Conservation (phyloP, 352 stramenopile species). For the Thalassiosira livingstoniorum region DNA sequence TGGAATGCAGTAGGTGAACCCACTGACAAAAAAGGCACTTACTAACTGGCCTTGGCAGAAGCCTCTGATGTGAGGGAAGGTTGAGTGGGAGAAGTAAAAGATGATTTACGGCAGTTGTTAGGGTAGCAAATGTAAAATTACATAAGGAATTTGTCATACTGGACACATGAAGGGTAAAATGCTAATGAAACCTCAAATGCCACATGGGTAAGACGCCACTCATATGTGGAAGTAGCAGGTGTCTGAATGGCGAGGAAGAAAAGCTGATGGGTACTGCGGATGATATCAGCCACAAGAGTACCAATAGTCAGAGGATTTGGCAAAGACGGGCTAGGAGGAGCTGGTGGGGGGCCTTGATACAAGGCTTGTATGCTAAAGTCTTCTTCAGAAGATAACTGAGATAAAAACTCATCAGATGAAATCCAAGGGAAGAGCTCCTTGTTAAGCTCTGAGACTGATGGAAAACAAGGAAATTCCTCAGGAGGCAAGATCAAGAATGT, state of each 20-base stretch:
- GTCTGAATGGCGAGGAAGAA: constrained; percentile 12
- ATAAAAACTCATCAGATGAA: neutral
- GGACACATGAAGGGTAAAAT: constrained; percentile 1
- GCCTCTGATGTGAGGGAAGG: constrained; percentile 2
- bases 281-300: too few species aligned
- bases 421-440: neutral
- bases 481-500: neutral
- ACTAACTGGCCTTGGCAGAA: neutral
- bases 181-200: neutral
- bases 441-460: neutral
- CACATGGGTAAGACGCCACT: constrained; percentile 8
- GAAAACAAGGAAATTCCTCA: too few species aligned
- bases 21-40: neutral
- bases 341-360: neutral
- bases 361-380: neutral
- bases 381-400: neutral
- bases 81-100: constrained; percentile 11
- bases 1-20: neutral
- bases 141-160: constrained; percentile 8
- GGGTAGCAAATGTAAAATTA: constrained; percentile 11
- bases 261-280: neutral
- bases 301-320: too few species aligned
- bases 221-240: neutral
- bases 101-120: constrained; percentile 6
- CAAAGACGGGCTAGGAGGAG: neutral